Evolutionary conservation across 805 yeast species (phyloP), one percentile per base, ranked within the genome.

Genomic region (Ogataea sp.): DNA sequence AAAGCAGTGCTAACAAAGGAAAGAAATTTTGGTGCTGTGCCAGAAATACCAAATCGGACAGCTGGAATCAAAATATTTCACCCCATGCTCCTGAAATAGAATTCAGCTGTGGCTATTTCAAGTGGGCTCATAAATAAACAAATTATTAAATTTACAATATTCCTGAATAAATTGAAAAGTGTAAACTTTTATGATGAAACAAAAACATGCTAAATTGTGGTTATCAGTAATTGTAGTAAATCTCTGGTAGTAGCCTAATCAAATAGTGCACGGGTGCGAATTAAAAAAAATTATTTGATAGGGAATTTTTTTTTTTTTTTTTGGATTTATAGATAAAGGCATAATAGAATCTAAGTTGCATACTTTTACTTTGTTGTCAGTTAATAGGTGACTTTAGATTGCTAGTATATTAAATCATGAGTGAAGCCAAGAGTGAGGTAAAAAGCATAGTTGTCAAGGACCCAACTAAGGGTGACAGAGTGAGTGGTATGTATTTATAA

Each of bases 21-120:
- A 63, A 59, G 39, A 71, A 67, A 44, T 76, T 76, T 45, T 76
- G 80, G 80, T 63, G 71, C 18, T 76, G 82, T 50, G 43, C 62
- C 0, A 58, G 64, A 43, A 61, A 65, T 2, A 48, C 52, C 1
- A 44, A 39, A 29, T 42, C 43, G 14, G 54, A 45, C 6, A 39
- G 51, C 2, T 58, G 62, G 63, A 26, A 40, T 2, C 66, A 66
- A 6, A 21, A 29, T 21, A 34, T 14, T n/a, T 41, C 21, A 14
- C 3, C 26, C 7, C 3, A 10, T n/a, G 16, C 29, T 3, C 23
- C 34, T n/a, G 39, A 27, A 14, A 44, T 42, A 8, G 62, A 59
- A 11, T 61, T 54, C 36, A 66, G 65, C n/a, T 75, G 81, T 53
- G 75, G 71, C 1, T 73, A 55, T 47, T 75, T 75, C 51, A 66